Percentiles rank a stretch among this genome's conserved stretches.
Evolutionary conservation across 2,329 filamentous ascomycete genomes (phyloP).

Genomic region (Trichocomaceae sp.): DNA sequence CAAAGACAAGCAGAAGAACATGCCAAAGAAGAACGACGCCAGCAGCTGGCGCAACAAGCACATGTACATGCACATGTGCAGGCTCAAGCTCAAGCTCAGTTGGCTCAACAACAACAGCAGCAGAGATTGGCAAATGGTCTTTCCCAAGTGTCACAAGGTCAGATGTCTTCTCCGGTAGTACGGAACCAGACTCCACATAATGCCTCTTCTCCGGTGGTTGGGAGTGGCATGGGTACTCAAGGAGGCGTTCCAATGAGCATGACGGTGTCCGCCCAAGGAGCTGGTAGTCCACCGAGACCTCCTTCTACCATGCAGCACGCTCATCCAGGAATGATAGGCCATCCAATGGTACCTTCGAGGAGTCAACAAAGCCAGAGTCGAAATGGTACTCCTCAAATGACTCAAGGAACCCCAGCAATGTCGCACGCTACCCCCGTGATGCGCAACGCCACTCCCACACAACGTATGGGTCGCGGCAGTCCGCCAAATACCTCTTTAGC

Average conservation of each 20-base stretch:
- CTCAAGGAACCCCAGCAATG: conserved; percentile 41
- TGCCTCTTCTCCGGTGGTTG: conserved; percentile 40
- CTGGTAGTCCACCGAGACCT: conserved; percentile 41
- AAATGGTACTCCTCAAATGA: conserved; percentile 44
- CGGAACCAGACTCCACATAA: conserved; percentile 43
- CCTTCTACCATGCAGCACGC: conserved; percentile 42
- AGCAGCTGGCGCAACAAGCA: conserved; percentile 40
- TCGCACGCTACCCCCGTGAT: conserved; percentile 43
- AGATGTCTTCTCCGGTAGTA: conserved; percentile 42
- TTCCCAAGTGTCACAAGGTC: conserved; percentile 30
- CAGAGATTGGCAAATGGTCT: conserved; percentile 45
- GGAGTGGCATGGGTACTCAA: conserved; percentile 33
- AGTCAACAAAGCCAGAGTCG: conserved; percentile 43
- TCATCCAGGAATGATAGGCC: conserved; percentile 40
- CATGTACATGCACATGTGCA: conserved; percentile 36
- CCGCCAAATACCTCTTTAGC: conserved; percentile 37
- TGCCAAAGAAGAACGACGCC: conserved; percentile 34
- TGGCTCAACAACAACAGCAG: conserved; percentile 42
- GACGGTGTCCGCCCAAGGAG: conserved; percentile 39
- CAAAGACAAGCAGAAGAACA: conserved; percentile 41
- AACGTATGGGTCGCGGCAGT: conserved; percentile 42
- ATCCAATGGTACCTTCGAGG: conserved; percentile 40
- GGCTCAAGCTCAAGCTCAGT: conserved; percentile 36
- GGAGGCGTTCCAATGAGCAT: conserved; percentile 40
- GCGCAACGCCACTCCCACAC: conserved; percentile 42